These are phyloP conservation scores for Strobilomyces dryophilus DNA, from an alignment of 768 basidiomycete species.

Conservation along the genomic window DNA sequence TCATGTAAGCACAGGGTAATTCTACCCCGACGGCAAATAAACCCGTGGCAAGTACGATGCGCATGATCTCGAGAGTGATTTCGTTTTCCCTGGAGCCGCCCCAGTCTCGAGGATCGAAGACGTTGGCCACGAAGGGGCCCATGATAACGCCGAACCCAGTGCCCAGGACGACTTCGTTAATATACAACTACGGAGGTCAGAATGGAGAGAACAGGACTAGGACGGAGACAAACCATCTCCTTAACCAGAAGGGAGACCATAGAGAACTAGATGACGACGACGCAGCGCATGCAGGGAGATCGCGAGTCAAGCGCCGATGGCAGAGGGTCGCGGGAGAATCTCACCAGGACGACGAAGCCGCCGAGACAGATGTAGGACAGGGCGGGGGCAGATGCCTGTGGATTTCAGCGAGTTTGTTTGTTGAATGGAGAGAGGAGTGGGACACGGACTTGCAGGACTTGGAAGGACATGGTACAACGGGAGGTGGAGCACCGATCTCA, in stretches of 20 bases:
- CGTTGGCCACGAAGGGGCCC: conserved; percentile 66
- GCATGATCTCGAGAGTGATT: conserved; percentile 84
- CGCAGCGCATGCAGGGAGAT: too few relatives aligned
- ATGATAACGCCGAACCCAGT: conserved; percentile 60
- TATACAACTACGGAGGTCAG: conserved; percentile 51
- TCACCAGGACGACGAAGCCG: conserved; percentile 47
- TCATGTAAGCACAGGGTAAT: conserved; percentile 81
- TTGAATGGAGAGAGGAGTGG: neutral
- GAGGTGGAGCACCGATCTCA: too few relatives aligned
- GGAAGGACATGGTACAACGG: conserved; percentile 11
- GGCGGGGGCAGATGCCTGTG: conserved; percentile 48
- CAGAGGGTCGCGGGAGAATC: neutral
- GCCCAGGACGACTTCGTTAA: conserved; percentile 93
- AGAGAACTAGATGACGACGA: conserved; percentile 55
- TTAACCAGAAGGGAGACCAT: conserved; percentile 79
- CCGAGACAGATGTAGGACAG: conserved; percentile 63
- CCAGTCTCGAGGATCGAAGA: conserved; percentile 82
- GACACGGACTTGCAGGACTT: conserved; percentile 26
- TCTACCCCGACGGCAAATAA: conserved; percentile 96
- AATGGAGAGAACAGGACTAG: neutral
- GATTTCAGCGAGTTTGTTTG: conserved; percentile 22
- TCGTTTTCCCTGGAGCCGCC: conserved; percentile 46
- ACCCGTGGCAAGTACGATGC: conserved; percentile 85
- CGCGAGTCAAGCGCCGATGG: neutral
- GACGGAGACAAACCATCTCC: conserved; percentile 54